Conservation (phyloP, 2,329 filamentous ascomycete species). For the Delphinella strobiligena region DNA sequence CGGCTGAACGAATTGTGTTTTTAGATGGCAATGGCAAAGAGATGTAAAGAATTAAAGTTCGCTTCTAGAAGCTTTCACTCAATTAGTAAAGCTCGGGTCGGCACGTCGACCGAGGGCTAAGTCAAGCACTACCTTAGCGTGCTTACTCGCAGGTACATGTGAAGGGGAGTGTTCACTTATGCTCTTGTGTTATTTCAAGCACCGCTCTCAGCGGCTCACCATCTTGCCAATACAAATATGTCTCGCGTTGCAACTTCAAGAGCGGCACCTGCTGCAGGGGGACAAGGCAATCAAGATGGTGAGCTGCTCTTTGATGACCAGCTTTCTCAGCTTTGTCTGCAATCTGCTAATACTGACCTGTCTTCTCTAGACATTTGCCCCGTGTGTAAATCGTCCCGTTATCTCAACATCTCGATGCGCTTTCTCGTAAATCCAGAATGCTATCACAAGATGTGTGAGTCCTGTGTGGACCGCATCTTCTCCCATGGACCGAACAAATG, state of each 20-base stretch:
- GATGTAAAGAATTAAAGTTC: no score
- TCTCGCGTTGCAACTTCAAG: slow-evolving; percentile 20
- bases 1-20: no score
- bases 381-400: slow-evolving; percentile 92
- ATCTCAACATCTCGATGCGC: slow-evolving; percentile 85
- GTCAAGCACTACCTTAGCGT: no score
- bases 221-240: slow-evolving; percentile 15
- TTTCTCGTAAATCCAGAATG: slow-evolving; percentile 97
- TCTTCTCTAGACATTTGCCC: slow-evolving; percentile 62
- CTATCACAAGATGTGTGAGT: slow-evolving; percentile 98
- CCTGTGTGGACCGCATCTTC: slow-evolving; percentile 91
- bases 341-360: slow-evolving; percentile 9
- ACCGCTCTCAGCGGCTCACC: slow-evolving; percentile 9
- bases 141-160: no score
- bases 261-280: slow-evolving; percentile 13
- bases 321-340: slow-evolving; percentile 6
- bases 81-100: not conserved
- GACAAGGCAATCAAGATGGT: slow-evolving; percentile 19
- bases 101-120: no score
- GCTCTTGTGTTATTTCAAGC: not conserved
- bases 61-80: not conserved
- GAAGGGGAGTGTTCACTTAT: no score
- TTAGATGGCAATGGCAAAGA: no score
- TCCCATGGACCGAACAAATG: slow-evolving; percentile 83
- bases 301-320: slow-evolving; percentile 12